Conservation (phyloP, 257 asterid species). For the Ocimum tenuiflorum region DNA sequence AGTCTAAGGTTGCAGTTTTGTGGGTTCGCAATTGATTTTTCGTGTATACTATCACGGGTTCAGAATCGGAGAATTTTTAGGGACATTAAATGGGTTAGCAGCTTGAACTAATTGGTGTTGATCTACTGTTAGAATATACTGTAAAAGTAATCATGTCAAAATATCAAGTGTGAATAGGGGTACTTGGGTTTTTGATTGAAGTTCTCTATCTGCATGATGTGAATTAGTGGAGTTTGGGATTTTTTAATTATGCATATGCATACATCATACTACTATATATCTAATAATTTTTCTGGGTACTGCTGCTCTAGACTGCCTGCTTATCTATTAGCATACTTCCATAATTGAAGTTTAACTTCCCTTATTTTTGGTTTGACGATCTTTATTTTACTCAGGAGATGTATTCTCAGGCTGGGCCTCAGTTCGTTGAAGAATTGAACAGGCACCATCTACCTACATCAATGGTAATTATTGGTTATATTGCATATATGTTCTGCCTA, state of each 20-base stretch:
- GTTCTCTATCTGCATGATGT: background rate
- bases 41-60: no score
- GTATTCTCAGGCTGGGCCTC: slow-evolving; percentile 88
- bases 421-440: slow-evolving; percentile 88
- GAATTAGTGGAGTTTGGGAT: slow-evolving; percentile 5
- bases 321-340: background rate
- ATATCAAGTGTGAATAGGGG: background rate
- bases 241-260: background rate
- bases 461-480: slow-evolving; percentile 47
- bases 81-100: no score
- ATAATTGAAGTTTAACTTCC: background rate
- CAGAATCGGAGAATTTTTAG: no score
- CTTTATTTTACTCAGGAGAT: slow-evolving; percentile 57
- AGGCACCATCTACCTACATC: slow-evolving; percentile 67
- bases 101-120: no score
- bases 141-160: background rate
- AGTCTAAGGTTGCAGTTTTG: no score
- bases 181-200: background rate
- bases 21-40: no score
- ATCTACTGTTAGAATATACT: no score
- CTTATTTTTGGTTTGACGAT: slow-evolving; percentile 8
- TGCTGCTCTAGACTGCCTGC: slow-evolving; percentile 1
- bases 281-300: background rate
- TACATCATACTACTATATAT: background rate
- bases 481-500: slow-evolving; percentile 7